Conservation (phyloP, 371 early-diverging fungal species). For the Mucor indicus region DNA sequence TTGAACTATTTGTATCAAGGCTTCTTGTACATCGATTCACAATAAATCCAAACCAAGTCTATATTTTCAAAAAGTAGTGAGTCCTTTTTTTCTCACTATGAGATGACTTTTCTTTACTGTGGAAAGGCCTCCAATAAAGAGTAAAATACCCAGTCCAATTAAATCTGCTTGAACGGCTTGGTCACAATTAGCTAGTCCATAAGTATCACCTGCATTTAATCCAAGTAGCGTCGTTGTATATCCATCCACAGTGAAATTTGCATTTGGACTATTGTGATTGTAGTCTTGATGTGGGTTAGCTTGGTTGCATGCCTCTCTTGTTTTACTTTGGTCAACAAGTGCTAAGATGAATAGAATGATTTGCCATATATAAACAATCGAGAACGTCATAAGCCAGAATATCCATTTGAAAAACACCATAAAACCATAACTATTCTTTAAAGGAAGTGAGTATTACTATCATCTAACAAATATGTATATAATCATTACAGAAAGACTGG, state of each 20-base stretch:
- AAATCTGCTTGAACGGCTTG: constrained; percentile 45
- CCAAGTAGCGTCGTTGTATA: constrained; percentile 32
- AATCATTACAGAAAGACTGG: constrained; percentile 1
- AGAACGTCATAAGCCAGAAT: constrained; percentile 34
- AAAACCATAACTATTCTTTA: constrained; percentile 32
- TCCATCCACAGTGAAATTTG: constrained; percentile 14
- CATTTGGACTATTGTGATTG: background rate
- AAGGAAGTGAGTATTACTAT: background rate
- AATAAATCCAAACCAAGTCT: constrained; percentile 18
- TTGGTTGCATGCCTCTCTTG: constrained; percentile 24
- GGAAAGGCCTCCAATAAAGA: constrained; percentile 36
- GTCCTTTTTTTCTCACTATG: too few species aligned
- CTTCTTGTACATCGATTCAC: constrained; percentile 10
- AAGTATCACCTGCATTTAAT: constrained; percentile 36
- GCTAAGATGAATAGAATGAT: constrained; percentile 33
- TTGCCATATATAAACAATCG: constrained; percentile 34
- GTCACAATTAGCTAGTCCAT: constrained; percentile 39
- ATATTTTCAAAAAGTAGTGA: too few species aligned
- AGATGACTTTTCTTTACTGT: constrained; percentile 20
- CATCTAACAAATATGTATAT: background rate
- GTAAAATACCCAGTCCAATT: constrained; percentile 31
- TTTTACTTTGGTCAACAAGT: constrained; percentile 29
- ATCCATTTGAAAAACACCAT: constrained; percentile 35
- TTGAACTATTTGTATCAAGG: constrained; percentile 13
- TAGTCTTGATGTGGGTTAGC: constrained; percentile 19